Evolutionary conservation across 1,284 basidiomycete genomes (phyloP).

Genomic region (Irpex rosettiformis): DNA sequence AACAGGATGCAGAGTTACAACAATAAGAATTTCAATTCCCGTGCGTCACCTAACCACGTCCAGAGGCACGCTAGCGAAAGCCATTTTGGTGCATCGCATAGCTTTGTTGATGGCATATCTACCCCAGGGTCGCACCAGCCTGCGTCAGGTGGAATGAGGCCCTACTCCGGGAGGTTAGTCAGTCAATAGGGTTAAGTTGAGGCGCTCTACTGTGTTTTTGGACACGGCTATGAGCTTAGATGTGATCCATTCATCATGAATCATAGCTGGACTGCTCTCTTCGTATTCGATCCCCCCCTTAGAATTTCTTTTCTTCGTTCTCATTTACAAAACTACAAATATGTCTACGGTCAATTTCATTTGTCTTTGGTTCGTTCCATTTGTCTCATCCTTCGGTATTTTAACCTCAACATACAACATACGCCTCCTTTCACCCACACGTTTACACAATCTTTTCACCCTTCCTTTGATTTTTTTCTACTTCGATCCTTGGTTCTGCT

Average conservation of each 20-base stretch:
- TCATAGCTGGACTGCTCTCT: neutral
- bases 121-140: neutral
- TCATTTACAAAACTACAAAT: too few species aligned
- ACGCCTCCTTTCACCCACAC: neutral
- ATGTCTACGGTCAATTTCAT: too few species aligned
- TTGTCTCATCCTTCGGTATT: neutral
- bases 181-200: neutral
- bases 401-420: neutral
- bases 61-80: neutral
- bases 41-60: conserved; percentile 1
- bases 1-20: neutral
- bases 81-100: neutral
- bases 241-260: neutral
- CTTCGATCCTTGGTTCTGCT: neutral
- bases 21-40: neutral
- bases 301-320: too few species aligned
- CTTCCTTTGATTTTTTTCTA: neutral
- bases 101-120: neutral
- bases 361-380: too few species aligned
- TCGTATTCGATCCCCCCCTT: neutral
- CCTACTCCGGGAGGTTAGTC: neutral
- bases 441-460: neutral
- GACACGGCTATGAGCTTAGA: too few species aligned
- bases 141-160: neutral
- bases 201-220: too few species aligned